Base-by-base conservation (phyloP, 345 rosid genomes). In the Rhodomyrtus tomentosa region DNA sequence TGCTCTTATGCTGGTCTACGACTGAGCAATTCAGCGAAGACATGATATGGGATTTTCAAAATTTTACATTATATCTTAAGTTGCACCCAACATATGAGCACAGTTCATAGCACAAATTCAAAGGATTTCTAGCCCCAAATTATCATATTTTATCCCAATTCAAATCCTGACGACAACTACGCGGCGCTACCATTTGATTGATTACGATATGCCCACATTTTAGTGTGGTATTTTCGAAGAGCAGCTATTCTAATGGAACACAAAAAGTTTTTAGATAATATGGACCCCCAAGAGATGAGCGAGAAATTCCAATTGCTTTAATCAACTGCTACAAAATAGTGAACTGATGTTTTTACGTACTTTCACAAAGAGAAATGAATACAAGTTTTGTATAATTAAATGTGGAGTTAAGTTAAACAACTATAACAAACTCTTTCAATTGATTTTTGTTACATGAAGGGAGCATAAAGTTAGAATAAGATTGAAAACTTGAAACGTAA, bases 51-150 rank as follows among this genome's bases (percentile, higher is more conserved):
- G 21, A 68, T 68, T 32, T 36, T 3, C 10, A 18, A 36, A 2
- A 68, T 32, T 36, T 4, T 32, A 5, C 9, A 68, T 32, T 68
- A 32, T 68, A 68, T 18, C 42, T 36, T 32, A 10, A 32, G 3
- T 32, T 32, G 21, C 12, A 62, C 6, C 1, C 4, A 62, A 1
- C 42, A 16, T 68, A 18, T 32, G 42, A 18, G 0, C 20, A 18
- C 16, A 68, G 2, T 62, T 22, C 0, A 3, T 0, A 16, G 4
- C 10, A 15, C 7, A 32, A 15, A 62, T 32, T 68, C 12, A 0
- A 1, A 68, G 45, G 76, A 18, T 68, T 68, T 20, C 12, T 68
- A 32, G 20, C 18, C 20, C 10, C 8, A 36, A 62, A 10, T 62
- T 62, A 4, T 62, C 5, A 62, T 16, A 15, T 16, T 7, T 16